These are phyloP conservation scores for Psidium friedrichsthalianum DNA, from an alignment of 345 rosid genomes.

Conservation along the genomic window DNA sequence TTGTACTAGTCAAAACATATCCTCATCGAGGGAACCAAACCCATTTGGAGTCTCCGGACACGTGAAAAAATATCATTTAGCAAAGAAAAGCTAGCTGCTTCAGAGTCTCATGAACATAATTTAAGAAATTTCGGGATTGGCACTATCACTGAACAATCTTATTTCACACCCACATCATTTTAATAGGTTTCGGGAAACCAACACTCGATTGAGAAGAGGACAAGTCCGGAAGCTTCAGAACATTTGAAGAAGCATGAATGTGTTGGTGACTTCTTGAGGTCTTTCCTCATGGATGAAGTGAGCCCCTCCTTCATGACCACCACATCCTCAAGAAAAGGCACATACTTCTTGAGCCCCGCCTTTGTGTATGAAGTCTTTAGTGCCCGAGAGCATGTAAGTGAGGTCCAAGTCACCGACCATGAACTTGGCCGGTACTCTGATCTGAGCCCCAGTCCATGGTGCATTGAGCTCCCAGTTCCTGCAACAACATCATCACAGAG, in stretches of 20 bases:
- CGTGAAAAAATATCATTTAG: not conserved
- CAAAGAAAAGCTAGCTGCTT: not conserved
- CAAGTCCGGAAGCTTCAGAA: not conserved
- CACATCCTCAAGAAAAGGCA: slow-evolving; percentile 61
- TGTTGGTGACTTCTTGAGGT: slow-evolving; percentile 52
- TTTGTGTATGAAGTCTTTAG: slow-evolving; percentile 39
- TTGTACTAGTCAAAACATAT: not conserved
- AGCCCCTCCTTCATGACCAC: slow-evolving; percentile 59
- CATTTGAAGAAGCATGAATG: slow-evolving; percentile 25
- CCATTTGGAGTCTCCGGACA: not conserved
- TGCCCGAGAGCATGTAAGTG: slow-evolving; percentile 42
- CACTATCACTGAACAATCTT: not conserved
- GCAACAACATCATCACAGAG: not conserved
- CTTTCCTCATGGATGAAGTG: slow-evolving; percentile 68
- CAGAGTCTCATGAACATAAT: not conserved
- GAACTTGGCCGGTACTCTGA: slow-evolving; percentile 62
- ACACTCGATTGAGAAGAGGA: not conserved
- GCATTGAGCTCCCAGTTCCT: slow-evolving; percentile 78
- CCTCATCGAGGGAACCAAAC: not conserved
- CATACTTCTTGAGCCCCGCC: slow-evolving; percentile 47
- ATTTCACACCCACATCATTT: not conserved
- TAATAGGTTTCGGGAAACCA: not conserved
- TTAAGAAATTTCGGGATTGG: not conserved
- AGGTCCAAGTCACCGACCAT: slow-evolving; percentile 66
- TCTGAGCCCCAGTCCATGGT: slow-evolving; percentile 44